Conservation (phyloP, 148 eudicot species). For the Salicornia ramosissima region DNA sequence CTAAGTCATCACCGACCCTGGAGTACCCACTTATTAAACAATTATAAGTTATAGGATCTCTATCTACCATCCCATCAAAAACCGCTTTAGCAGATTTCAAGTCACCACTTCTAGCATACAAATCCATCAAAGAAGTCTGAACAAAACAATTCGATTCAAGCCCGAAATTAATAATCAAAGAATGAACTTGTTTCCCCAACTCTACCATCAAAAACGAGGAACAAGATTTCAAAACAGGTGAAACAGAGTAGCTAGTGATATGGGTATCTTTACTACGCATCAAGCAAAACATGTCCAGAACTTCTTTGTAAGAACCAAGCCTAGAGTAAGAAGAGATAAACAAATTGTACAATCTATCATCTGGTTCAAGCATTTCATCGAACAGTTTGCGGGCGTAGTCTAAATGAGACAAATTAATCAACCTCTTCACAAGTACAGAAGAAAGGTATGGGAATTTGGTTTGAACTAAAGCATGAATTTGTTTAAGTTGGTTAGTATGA, state of each 20-base stretch:
- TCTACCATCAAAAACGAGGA: slow-evolving; percentile 35
- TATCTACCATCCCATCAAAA: slow-evolving; percentile 43
- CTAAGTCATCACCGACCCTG: slow-evolving; percentile 33
- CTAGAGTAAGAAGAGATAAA: slow-evolving; percentile 34
- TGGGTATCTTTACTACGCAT: slow-evolving; percentile 36
- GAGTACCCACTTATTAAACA: slow-evolving; percentile 50
- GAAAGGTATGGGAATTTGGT: slow-evolving; percentile 16
- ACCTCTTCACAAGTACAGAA: slow-evolving; percentile 14
- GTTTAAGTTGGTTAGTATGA: slow-evolving; percentile 35
- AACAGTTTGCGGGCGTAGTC: slow-evolving; percentile 43
- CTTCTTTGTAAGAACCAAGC: slow-evolving; percentile 31
- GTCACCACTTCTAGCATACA: slow-evolving; percentile 48
- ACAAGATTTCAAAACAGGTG: slow-evolving; percentile 49
- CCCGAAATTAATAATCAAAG: slow-evolving; percentile 40
- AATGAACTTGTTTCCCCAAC: slow-evolving; percentile 53
- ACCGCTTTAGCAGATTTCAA: slow-evolving; percentile 38
- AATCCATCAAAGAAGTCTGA: slow-evolving; percentile 48
- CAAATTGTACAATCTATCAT: slow-evolving; percentile 35
- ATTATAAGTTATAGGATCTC: slow-evolving; percentile 44
- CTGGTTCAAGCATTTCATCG: slow-evolving; percentile 46
- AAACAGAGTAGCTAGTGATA: slow-evolving; percentile 31
- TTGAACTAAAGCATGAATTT: slow-evolving; percentile 34
- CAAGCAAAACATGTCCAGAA: slow-evolving; percentile 32
- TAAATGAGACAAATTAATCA: slow-evolving; percentile 22
- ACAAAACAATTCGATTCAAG: slow-evolving; percentile 40